phyloP scores from a whole-genome alignment of 306 rosid species.

The Trifolium subterraneum region DNA sequence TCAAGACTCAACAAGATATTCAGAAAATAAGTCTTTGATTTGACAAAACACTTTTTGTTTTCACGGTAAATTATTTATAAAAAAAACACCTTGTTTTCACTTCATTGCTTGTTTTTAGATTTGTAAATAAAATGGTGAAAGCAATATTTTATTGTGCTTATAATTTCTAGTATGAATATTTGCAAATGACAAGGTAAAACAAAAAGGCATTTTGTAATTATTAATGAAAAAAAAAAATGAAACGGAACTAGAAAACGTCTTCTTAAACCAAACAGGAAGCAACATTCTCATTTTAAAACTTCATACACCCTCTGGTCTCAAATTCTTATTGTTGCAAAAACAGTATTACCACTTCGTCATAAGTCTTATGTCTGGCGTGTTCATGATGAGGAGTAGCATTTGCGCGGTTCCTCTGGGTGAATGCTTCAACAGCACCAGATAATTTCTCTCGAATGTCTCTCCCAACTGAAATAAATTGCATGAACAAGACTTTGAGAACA shows the following conservation, averaged over 20 bases:
- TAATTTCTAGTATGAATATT: background rate
- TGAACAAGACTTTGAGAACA: slow-evolving; percentile 36
- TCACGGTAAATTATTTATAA: background rate
- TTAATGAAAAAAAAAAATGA: background rate
- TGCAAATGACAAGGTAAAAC: background rate
- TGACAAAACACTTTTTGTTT: background rate
- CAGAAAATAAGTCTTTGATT: background rate
- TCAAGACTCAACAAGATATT: background rate
- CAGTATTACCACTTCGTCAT: slow-evolving; percentile 74
- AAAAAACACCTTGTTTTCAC: background rate
- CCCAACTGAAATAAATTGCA: slow-evolving; percentile 66
- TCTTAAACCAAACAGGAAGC: slow-evolving; percentile 5
- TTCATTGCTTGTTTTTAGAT: background rate
- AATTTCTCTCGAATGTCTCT: slow-evolving; percentile 86
- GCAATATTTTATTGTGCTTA: background rate
- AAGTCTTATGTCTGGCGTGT: slow-evolving; percentile 62
- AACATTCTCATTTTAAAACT: background rate
- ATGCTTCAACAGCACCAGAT: slow-evolving; percentile 87
- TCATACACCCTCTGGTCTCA: background rate
- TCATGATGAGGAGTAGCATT: slow-evolving; percentile 72
- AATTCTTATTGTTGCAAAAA: slow-evolving; percentile 29
- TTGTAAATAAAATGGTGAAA: slow-evolving; percentile 7
- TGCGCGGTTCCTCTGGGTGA: slow-evolving; percentile 67
- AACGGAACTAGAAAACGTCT: background rate
- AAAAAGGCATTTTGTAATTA: background rate